phyloP scores from a whole-genome alignment of 2,329 filamentous ascomycete genomes.

The Fusarium brevicatenulatum region DNA sequence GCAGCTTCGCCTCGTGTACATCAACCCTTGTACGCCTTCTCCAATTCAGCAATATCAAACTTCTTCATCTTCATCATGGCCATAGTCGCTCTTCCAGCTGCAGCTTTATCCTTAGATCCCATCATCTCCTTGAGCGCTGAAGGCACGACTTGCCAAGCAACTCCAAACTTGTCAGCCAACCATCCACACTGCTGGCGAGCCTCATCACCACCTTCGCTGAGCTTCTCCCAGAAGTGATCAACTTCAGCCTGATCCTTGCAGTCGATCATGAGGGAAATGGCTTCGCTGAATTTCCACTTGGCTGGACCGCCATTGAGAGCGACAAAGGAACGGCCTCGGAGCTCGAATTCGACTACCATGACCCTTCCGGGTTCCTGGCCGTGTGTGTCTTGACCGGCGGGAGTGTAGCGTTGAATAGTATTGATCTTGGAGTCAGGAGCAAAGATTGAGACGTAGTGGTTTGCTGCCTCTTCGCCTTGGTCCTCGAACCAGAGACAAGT shows the following conservation, averaged over 20 bases:
- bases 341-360: conserved; percentile 52
- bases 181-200: conserved; percentile 55
- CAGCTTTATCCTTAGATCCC: conserved; percentile 48
- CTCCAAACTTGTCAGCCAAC: conserved; percentile 57
- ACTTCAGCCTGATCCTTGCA: conserved; percentile 59
- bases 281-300: conserved; percentile 52
- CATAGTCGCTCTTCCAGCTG: conserved; percentile 43
- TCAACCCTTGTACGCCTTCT: conserved; percentile 46
- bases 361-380: conserved; percentile 46
- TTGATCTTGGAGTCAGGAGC: conserved; percentile 50
- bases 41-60: conserved; percentile 53
- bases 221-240: conserved; percentile 58
- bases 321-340: conserved; percentile 53
- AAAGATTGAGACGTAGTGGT: conserved; percentile 55
- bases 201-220: conserved; percentile 53
- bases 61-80: conserved; percentile 58
- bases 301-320: conserved; percentile 57
- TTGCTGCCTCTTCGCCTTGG: conserved; percentile 55
- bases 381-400: conserved; percentile 46
- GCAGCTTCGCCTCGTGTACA: background rate
- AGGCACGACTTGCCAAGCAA: conserved; percentile 60
- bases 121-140: conserved; percentile 50
- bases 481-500: conserved; percentile 55
- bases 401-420: conserved; percentile 46
- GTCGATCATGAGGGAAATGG: conserved; percentile 56